Conservation (phyloP, 169 alveolate genomes). For the Plasmodium inui region DNA sequence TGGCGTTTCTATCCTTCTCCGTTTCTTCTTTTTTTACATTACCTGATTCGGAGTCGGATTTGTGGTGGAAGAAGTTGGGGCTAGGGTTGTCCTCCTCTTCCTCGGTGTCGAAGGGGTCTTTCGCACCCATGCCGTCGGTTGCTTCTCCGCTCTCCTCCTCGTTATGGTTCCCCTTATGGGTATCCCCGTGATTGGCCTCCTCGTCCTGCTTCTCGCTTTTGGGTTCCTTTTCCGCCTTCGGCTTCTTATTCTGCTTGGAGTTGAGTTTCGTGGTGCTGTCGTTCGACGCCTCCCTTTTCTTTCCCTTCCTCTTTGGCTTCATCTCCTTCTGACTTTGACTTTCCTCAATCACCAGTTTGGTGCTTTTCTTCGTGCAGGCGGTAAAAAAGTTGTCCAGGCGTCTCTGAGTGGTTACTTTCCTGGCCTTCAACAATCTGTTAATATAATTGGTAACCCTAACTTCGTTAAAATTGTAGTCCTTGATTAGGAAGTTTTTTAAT, state of each 20-base stretch:
- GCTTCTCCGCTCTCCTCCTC: neutral
- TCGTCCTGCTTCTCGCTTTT: neutral
- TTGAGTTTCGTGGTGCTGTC: neutral
- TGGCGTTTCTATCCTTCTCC: neutral
- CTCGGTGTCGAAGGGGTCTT: neutral
- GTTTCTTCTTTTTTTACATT: conserved; percentile 23
- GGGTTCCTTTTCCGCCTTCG: conserved; percentile 1
- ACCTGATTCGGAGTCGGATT: conserved; percentile 66
- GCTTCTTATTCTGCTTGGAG: conserved; percentile 7
- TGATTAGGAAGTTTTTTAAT: conserved; percentile 84
- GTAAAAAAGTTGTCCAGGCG: conserved; percentile 73
- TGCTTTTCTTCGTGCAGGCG: conserved; percentile 65
- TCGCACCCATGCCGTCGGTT: neutral
- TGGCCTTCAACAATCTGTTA: conserved; percentile 78
- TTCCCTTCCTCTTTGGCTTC: conserved; percentile 31
- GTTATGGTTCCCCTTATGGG: neutral
- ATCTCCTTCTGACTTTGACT: conserved; percentile 30
- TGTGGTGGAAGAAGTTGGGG: conserved; percentile 24
- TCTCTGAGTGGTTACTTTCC: conserved; percentile 78
- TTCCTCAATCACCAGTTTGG: conserved; percentile 63
- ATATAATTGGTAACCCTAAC: conserved; percentile 84
- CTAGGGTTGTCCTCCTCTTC: conserved; percentile 6
- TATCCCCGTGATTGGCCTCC: neutral
- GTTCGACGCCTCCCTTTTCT: conserved; percentile 4
- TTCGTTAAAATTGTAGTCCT: conserved; percentile 85